These are phyloP conservation scores for Aspergillus fumigatus DNA, from an alignment of 2,329 filamentous ascomycete species.

Conservation along the genomic window DNA sequence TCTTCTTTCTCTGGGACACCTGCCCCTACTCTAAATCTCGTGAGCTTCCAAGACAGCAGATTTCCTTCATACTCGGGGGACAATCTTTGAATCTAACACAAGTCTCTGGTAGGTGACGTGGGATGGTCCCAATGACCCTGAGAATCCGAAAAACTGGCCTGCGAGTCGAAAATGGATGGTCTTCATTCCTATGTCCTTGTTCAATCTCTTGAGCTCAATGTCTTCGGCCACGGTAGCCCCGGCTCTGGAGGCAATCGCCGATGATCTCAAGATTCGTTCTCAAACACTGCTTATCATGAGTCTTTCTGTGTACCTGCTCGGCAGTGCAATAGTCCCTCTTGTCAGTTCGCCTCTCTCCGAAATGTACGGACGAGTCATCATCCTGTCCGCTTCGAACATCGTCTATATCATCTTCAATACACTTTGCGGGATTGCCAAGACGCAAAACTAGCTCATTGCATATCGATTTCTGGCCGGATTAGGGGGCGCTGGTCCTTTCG, in stretches of 20 bases:
- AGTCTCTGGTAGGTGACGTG: constrained; percentile 33
- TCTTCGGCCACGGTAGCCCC: constrained; percentile 61
- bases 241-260: constrained; percentile 46
- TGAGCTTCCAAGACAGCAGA: too few relatives aligned
- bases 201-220: constrained; percentile 59
- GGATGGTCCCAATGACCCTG: constrained; percentile 49
- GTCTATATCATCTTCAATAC: constrained; percentile 55
- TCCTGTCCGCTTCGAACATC: constrained; percentile 51
- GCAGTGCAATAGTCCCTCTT: constrained; percentile 50
- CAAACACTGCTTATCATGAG: constrained; percentile 42
- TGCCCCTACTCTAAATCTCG: too few relatives aligned
- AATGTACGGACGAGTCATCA: constrained; percentile 49
- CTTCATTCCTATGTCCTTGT: constrained; percentile 51
- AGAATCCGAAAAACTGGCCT: constrained; percentile 51
- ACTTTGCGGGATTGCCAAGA: constrained; percentile 45
- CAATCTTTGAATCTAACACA: too few relatives aligned
- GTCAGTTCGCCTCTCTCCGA: constrained; percentile 50
- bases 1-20: too few relatives aligned
- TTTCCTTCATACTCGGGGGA: too few relatives aligned
- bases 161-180: constrained; percentile 54
- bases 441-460: not conserved
- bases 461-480: constrained; percentile 1
- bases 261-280: constrained; percentile 49
- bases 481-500: constrained; percentile 7
- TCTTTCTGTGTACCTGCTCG: constrained; percentile 53